Evolutionary conservation across 2,329 filamentous ascomycete genomes (phyloP), one percentile per base, ranked within the genome.

Genomic region (Aspergillus neotritici): DNA sequence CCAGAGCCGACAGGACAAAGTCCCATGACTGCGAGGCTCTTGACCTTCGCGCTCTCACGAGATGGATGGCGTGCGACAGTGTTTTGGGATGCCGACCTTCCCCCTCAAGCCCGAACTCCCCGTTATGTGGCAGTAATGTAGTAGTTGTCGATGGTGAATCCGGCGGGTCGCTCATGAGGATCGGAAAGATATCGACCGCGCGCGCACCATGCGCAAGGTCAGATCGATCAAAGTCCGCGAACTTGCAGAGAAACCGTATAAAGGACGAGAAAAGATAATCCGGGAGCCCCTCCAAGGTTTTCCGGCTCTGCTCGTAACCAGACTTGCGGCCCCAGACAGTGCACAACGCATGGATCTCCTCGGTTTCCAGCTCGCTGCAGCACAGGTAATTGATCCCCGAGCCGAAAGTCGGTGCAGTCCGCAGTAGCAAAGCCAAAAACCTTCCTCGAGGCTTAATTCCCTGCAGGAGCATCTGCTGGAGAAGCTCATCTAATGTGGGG

Each of bases 401-500:
- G 14, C 57, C 50, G 9, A 75, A 58, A 15, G 61, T 64, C 1
- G 55, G 49, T 9, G 72, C 68, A 44, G 67, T 56, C 5, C 64
- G 60, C n/a, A 82, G 47, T n/a, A 82, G 60, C 39, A 76, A 68
- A 2, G 68, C 66, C 8, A 82, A 56, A 9, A 75, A 66, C 31
- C 63, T 63, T 2, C 58, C 62, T 3, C 62, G 59, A 8, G 76
- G 70, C 6, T 54, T 58, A 15, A 80, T 54, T 3, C 67, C 64
- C 30, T 71, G 64, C 2, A 57, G 62, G 17, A 64, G 54, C 70
- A 83, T 78, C 33, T 74, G 62, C 13, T 70, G 52, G 34, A 76
- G 69, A 29, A 84, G 69, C 9, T 71, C 65, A n/a, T 74, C 65
- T 13, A 75, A 54, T 0, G 68, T 70, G 5, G 80, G 80, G 11